Conservation (phyloP, 2,329 filamentous ascomycete genomes). For the Arachnomyces sp. region DNA sequence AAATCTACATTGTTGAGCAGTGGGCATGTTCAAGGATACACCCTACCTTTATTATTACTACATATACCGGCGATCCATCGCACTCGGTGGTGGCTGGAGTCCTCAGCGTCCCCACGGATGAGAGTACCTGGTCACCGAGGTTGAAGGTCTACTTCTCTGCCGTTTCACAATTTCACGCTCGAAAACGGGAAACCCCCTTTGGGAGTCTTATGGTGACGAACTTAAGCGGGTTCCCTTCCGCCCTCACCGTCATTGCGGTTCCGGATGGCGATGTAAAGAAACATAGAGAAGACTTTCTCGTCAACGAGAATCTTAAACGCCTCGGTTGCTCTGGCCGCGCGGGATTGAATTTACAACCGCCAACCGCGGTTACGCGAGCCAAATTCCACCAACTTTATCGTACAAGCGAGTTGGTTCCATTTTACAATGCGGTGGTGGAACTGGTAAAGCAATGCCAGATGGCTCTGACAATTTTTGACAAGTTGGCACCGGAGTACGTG, state of each 20-base stretch:
- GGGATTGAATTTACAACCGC: slow-evolving; percentile 70
- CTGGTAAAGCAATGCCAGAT: slow-evolving; percentile 87
- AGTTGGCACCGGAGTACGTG: slow-evolving; percentile 78
- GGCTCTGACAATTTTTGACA: slow-evolving; percentile 78
- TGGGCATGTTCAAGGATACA: slow-evolving; percentile 91
- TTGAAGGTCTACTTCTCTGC: slow-evolving; percentile 80
- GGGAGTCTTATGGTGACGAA: slow-evolving; percentile 93
- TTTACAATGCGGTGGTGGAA: slow-evolving; percentile 74
- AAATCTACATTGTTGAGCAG: slow-evolving; percentile 91
- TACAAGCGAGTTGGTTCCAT: slow-evolving; percentile 71
- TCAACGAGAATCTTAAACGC: slow-evolving; percentile 90
- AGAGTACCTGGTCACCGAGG: slow-evolving; percentile 69
- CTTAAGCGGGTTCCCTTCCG: slow-evolving; percentile 82
- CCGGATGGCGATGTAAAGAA: slow-evolving; percentile 77
- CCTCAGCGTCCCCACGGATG: slow-evolving; percentile 72
- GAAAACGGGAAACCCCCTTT: slow-evolving; percentile 70
- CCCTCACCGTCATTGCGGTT: slow-evolving; percentile 82
- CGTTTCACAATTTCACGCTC: slow-evolving; percentile 75
- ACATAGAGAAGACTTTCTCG: slow-evolving; percentile 76
- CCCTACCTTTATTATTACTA: slow-evolving; percentile 85
- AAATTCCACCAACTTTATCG: slow-evolving; percentile 91
- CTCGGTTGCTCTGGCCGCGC: slow-evolving; percentile 86
- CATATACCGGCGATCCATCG: slow-evolving; percentile 79
- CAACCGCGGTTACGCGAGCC: slow-evolving; percentile 72
- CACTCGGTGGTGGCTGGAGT: slow-evolving; percentile 75